Evolutionary conservation across 345 rosid species (phyloP), one percentile per base, ranked within the genome.

Genomic region (Rhizophora mangle): DNA sequence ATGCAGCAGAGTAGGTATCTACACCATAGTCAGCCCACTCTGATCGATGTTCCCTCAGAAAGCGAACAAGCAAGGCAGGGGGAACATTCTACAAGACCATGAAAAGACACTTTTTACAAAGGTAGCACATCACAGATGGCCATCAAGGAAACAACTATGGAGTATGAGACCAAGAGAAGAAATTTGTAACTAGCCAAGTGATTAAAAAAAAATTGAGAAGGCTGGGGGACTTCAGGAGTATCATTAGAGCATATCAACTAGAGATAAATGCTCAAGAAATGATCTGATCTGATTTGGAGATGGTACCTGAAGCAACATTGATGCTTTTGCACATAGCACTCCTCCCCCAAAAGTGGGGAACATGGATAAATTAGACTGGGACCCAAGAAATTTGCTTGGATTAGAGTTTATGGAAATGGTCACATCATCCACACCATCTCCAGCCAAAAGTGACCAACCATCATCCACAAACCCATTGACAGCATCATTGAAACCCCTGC

Each of bases 1-100:
- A 91, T 22, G 93, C 83, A 10, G 95, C 91, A 67, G 98, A 88
- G 75, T 91, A 93, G 3, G 89, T 82, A 80, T 93, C 97, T 47
- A 93, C 89, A 15, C 93, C 98, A 60, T 88, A 87, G 80, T 94
- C 97, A 64, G 98, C 97, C 98, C 98, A 94, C 72, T 94, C 97
- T 0, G 98, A 91, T 2, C 98, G 97, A 75, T 94, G 98, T 72
- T 94, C 98, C 80, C 98, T 88, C 72, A 94, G 82, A 81, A 94
- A 94, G 8, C 92, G 95, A 73, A 91, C 89, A 72, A 94, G 85
- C 52, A 94, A 81, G 29, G 89, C 92, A 6, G 97, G 98, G 54
- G 98, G 95, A 20, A 94, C 98, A 62, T 89, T 88, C 98, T 94
- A 82, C 62, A 81, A 71, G 71, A 43, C 37, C 46, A 62, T 61